Conservation (phyloP, 805 yeast genomes). For the Candida adriatica region DNA sequence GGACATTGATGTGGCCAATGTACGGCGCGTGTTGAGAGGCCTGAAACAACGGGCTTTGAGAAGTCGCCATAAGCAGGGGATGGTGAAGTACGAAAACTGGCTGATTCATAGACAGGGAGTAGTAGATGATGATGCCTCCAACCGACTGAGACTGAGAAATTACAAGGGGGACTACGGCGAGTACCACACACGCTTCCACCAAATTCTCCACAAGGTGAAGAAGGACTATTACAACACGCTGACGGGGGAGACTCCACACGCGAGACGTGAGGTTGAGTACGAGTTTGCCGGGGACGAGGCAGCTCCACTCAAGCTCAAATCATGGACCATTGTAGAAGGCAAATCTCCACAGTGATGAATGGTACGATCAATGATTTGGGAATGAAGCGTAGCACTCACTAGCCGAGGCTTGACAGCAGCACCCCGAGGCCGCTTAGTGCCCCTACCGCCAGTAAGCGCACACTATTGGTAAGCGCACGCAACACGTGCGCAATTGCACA, state of each 20-base stretch:
- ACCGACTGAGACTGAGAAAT: constrained; percentile 19
- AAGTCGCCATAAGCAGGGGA: constrained; percentile 15
- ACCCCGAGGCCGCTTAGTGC: background rate
- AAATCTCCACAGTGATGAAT: no score
- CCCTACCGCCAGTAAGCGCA: no score
- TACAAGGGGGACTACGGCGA: constrained; percentile 25
- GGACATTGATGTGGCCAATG: constrained; percentile 22
- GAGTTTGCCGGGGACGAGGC: constrained; percentile 4
- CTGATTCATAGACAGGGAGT: constrained; percentile 10
- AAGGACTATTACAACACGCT: constrained; percentile 5
- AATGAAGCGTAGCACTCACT: no score
- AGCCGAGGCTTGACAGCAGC: no score
- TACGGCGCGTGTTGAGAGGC: constrained; percentile 11
- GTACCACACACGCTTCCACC: constrained; percentile 15
- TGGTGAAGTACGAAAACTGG: constrained; percentile 14
- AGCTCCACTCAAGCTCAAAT: constrained; percentile 7
- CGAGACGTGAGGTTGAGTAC: background rate
- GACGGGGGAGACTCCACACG: background rate
- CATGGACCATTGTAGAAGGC: constrained; percentile 7
- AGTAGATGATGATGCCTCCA: constrained; percentile 13
- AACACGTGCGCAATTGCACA: no score
- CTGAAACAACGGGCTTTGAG: constrained; percentile 7
- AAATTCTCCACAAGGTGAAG: constrained; percentile 10
- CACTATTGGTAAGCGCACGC: no score
- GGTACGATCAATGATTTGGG: no score